These are phyloP conservation scores for Metschnikowia rubicola DNA, from an alignment of 805 yeast genomes.

Conservation along the genomic window DNA sequence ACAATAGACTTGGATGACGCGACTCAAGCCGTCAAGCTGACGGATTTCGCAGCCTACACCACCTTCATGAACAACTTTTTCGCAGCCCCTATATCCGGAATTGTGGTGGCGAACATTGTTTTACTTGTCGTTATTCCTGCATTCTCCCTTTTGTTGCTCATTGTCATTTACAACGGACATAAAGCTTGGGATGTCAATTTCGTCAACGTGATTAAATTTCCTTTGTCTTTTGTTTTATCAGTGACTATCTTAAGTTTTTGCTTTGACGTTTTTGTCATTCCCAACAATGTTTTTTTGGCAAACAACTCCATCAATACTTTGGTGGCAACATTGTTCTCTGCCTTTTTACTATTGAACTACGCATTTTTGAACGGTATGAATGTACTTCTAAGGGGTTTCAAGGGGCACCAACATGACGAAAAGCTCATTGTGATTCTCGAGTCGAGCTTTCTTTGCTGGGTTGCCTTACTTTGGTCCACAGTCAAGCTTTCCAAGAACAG, in stretches of 20 bases:
- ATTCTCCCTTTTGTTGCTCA: conserved; percentile 43
- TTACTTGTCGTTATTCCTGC: conserved; percentile 56
- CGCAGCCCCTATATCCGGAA: conserved; percentile 47
- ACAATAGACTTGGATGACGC: conserved; percentile 30
- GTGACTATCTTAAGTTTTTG: conserved; percentile 26
- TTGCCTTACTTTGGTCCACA: conserved; percentile 41
- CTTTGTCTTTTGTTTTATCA: conserved; percentile 44
- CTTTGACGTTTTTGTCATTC: conserved; percentile 18
- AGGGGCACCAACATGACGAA: conserved; percentile 41
- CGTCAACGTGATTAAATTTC: conserved; percentile 50
- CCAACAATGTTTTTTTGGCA: conserved; percentile 32
- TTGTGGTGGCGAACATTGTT: conserved; percentile 52
- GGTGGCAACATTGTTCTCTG: conserved; percentile 38
- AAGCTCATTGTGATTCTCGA: conserved; percentile 58
- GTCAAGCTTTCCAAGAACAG: conserved; percentile 46
- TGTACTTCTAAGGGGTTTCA: conserved; percentile 29
- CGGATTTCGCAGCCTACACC: conserved; percentile 54
- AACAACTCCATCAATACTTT: conserved; percentile 41
- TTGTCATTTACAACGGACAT: conserved; percentile 45
- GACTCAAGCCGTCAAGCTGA: conserved; percentile 19
- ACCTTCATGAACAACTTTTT: conserved; percentile 61
- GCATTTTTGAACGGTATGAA: conserved; percentile 47
- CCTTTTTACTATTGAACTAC: conserved; percentile 54
- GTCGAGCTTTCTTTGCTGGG: conserved; percentile 56
- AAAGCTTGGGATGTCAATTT: conserved; percentile 45